phyloP scores from a whole-genome alignment of 2,329 filamentous ascomycete species.

The Atkinsonella texensis region DNA sequence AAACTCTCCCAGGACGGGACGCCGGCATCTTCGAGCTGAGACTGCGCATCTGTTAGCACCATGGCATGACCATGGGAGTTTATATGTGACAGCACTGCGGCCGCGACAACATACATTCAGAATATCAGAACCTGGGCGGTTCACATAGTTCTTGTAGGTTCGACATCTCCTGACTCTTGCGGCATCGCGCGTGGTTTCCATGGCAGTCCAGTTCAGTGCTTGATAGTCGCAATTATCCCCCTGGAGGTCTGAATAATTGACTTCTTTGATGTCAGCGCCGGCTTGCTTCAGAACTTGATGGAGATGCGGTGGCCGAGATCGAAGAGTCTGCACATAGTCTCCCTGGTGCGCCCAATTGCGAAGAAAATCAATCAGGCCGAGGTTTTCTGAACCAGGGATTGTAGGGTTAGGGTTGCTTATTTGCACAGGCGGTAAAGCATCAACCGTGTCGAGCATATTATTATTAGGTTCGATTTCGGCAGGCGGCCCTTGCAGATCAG shows the following conservation, averaged over 20 bases:
- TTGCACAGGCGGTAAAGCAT: conserved; percentile 10
- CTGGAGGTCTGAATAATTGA: conserved; percentile 34
- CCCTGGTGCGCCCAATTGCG: conserved; percentile 32
- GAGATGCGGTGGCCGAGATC: conserved; percentile 15
- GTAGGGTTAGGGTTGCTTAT: conserved; percentile 23
- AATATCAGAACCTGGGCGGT: conserved; percentile 32
- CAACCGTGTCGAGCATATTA: background rate
- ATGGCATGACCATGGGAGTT: background rate
- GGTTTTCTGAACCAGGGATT: conserved; percentile 36
- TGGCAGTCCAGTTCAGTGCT: conserved; percentile 42
- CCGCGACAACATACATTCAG: conserved; percentile 31
- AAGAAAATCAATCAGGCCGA: conserved; percentile 37
- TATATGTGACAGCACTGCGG: background rate
- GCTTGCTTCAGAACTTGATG: conserved; percentile 22
- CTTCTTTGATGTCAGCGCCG: conserved; percentile 9
- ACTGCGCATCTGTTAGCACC: background rate
- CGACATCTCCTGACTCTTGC: conserved; percentile 34
- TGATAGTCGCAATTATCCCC: conserved; percentile 47
- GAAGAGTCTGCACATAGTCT: conserved; percentile 14
- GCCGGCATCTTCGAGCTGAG: conserved; percentile 11
- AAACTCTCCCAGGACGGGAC: conserved; percentile 34
- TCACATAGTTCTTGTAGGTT: conserved; percentile 48
- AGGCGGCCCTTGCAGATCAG: background rate
- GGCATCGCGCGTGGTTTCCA: conserved; percentile 36
- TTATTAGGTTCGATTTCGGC: conserved; percentile 1